Base-by-base conservation (phyloP, 345 rosid genomes). In the Eucalyptus sp. region DNA sequence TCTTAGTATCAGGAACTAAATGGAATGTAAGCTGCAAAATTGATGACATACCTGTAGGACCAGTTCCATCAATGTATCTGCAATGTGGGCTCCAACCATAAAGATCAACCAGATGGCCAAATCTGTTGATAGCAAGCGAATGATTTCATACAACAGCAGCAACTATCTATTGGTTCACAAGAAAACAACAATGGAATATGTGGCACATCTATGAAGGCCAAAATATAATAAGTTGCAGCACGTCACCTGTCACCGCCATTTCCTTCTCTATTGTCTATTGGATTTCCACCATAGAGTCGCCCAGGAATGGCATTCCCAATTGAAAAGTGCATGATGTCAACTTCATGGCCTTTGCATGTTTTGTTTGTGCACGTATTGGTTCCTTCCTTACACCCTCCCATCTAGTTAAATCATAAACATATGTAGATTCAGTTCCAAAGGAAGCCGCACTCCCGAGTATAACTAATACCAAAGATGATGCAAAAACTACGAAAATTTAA, bases 241-340 rank as follows among this genome's bases (percentile, higher is more conserved):
- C 31, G 54, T 89, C 89, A 97, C 99, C 99, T 95, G 94, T 98
- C 99, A 90, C 97, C 97, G 51, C 99, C 99, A 90, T 94, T 94
- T 92, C 99, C 99, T 88, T 95, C 94, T 56, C 93, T 12, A 87
- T 95, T 95, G 91, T 97, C 99, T 86, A 94, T 87, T 33, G 93
- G 96, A 89, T 98, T 97, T 88, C 97, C 96, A 86, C 99, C 99
- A 87, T 98, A 98, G 18, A 98, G 97, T 51, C 99, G 95, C 88
- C 99, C 99, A 7, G 99, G 99, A 89, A 98, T 95, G 90, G 99
- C 99, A 90, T 93, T 95, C 93, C 99, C 99, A 85, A 95, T 94
- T 24, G 98, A 97, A 94, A 98, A 98, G 91, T 98, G 99, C 99
- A 98, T 97, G n/a, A 98, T 97, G 90, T 98, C 99, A 88, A 98